Base-by-base conservation (phyloP, 129 eudicot species). In the Sambucus nigra region DNA sequence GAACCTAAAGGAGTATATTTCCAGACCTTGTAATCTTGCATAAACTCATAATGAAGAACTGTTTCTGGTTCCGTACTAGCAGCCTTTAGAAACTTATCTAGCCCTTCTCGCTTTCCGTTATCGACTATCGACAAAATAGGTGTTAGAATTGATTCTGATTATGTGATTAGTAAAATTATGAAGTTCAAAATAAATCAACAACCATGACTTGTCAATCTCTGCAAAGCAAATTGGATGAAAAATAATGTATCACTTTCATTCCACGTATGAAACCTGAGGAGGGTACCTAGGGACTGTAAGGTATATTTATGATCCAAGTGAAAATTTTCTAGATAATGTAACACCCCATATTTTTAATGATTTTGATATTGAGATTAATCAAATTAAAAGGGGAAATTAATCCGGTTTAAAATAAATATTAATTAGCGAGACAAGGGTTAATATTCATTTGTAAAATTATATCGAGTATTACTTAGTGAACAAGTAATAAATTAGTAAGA, bases 11-110 rank as follows among this genome's bases (percentile, higher is more conserved):
- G 35, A 23, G 42, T 46, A 57, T 35, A n/a, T 13, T n/a, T 9
- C n/a, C 61, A 33, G 63, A 91, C 99, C 99, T 91, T 91, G 73
- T 86, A 91, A 81, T 91, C 99, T 79, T 91, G 99, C 99, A 91
- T 91, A 74, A 91, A 91, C 74, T 91, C 99, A 54, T 91, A 91
- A 53, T 91, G 99, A 45, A 91, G 84, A 76, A 91, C 99, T 39
- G 91, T 82, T 63, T 91, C 99, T 41, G 99, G 99, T 49, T 85
- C 95, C 61, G 64, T 66, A 61, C 99, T 91, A 67, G 99, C 95
- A 64, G 99, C 99, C 65, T 72, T 70, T 38, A 91, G 82, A 75
- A 91, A 91, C 73, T 91, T 91, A 61, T 91, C 99, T 63, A 91
- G 82, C 45, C 99, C 99, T 69, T 86, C 89, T 72, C 99, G 86